Evolutionary conservation across 2,329 filamentous ascomycete genomes (phyloP), one percentile per base, ranked within the genome.

Genomic region (Domatiomyces globalis): DNA sequence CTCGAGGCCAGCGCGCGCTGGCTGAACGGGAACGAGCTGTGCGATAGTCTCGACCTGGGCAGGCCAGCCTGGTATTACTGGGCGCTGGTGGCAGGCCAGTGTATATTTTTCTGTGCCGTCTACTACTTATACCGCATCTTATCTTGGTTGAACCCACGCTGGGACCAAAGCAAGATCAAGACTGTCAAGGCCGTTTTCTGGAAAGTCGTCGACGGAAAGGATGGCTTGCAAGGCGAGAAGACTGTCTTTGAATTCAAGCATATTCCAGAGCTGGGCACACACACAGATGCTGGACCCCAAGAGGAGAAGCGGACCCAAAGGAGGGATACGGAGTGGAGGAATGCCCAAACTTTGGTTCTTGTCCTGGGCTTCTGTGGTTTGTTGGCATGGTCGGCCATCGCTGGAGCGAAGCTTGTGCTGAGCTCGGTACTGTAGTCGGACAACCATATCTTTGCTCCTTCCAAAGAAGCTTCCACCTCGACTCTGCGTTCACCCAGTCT

Each of bases 201-300:
- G 33, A 4, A 39, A 15, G 74, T 84, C 15, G 75, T 82, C n/a
- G 73, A 82, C 51, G 76, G 78, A 51, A 79, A 80, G 50, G 77
- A 72, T 51, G 84, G 81, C 0, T 70, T 89, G 6, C 49, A 45
- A 1, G 79, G 82, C 0, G 70, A 75, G 46, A 74, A 81, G 60
- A 78, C 76, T 1, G 71, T 69, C 7, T 88, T 87, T 61, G 78
- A 83, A 18, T 84, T 88, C 66, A 83, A 87, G 62, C 84, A 84
- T 61, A 70, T 84, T 8, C 83, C 83, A 0, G 25, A 47, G 17
- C 17, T 47, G 19, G 45, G 45, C 9, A 33, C 17, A 6, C 20
- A 29, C 10, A 47, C 45, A 18, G 45, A 47, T 1, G 12, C 10
- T 2, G 45, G 27, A 9, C 20, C 20, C 2, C 20, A 12, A 29